These are phyloP conservation scores for Microstegium vimineum DNA, from an alignment of 176 grass and related monocot species.

Conservation along the genomic window DNA sequence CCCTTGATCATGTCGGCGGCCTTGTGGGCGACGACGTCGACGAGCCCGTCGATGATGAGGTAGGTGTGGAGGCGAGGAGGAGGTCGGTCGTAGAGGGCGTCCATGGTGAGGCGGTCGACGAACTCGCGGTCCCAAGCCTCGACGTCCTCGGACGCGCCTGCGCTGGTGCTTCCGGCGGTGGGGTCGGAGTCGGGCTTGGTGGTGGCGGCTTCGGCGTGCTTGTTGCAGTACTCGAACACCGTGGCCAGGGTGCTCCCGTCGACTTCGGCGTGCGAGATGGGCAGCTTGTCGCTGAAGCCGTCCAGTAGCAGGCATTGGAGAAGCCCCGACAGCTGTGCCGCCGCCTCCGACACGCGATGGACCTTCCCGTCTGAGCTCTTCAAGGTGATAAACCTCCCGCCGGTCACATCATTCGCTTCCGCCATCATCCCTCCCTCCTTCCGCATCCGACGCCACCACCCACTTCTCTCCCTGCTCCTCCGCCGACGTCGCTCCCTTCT, in stretches of 20 bases:
- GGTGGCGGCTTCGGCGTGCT: background rate
- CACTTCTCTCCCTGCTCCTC: too few species aligned
- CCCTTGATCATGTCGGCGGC: background rate
- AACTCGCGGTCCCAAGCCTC: background rate
- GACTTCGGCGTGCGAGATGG: background rate
- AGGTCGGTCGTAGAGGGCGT: background rate
- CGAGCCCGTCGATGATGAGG: background rate
- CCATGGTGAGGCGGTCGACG: background rate
- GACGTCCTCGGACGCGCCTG: background rate
- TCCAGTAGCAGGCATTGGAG: background rate
- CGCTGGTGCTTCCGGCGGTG: background rate
- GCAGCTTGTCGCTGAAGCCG: background rate
- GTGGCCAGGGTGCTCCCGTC: background rate
- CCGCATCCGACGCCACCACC: background rate
- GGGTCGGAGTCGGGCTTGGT: background rate
- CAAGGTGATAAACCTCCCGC: background rate
- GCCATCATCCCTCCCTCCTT: background rate
- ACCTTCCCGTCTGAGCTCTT: background rate
- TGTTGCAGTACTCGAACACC: background rate
- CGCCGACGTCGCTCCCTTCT: background rate
- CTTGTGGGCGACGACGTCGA: background rate
- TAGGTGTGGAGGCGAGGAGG: background rate
- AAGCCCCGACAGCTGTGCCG: background rate
- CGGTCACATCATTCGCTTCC: background rate
- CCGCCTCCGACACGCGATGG: background rate